These are phyloP conservation scores for Penicillium fuscoglaucum DNA, from an alignment of 2,329 filamentous ascomycete genomes.

Conservation along the genomic window DNA sequence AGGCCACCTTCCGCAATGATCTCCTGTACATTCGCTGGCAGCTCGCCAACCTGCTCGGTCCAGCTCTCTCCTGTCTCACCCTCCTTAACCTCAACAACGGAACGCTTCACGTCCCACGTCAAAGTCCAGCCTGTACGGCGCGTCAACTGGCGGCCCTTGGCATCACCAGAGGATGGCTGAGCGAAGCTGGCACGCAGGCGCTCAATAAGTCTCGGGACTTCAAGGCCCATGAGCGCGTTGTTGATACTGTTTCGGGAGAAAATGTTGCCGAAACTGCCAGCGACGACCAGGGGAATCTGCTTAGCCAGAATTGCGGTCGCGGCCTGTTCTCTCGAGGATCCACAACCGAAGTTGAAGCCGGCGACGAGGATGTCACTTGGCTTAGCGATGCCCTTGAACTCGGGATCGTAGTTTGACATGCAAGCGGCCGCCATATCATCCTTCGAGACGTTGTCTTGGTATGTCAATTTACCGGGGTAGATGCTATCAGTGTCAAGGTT, in stretches of 20 bases:
- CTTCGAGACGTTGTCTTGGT: constrained; percentile 76
- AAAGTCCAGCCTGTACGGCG: constrained; percentile 63
- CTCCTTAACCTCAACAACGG: constrained; percentile 70
- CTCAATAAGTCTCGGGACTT: constrained; percentile 39
- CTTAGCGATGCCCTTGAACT: constrained; percentile 65
- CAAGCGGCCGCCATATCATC: constrained; percentile 85
- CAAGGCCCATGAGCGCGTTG: constrained; percentile 44
- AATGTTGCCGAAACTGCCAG: constrained; percentile 43
- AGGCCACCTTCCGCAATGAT: constrained; percentile 76
- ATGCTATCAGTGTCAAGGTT: constrained; percentile 93
- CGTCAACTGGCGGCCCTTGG: constrained; percentile 14
- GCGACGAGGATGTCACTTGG: constrained; percentile 77
- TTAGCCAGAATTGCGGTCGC: constrained; percentile 67
- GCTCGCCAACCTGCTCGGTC: constrained; percentile 78
- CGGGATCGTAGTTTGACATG: constrained; percentile 89
- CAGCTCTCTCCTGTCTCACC: constrained; percentile 66
- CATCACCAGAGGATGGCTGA: constrained; percentile 10
- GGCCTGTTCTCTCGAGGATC: constrained; percentile 78
- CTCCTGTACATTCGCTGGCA: constrained; percentile 83
- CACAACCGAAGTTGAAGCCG: constrained; percentile 88
- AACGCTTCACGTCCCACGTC: constrained; percentile 74
- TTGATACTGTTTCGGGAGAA: constrained; percentile 45
- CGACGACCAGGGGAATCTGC: constrained; percentile 40
- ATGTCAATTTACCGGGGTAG: constrained; percentile 89
- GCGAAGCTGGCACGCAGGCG: constrained; percentile 32